Evolutionary conservation across 169 alveolate species (phyloP), one percentile per base, ranked within the genome.

Genomic region (Plasmodium inui): DNA sequence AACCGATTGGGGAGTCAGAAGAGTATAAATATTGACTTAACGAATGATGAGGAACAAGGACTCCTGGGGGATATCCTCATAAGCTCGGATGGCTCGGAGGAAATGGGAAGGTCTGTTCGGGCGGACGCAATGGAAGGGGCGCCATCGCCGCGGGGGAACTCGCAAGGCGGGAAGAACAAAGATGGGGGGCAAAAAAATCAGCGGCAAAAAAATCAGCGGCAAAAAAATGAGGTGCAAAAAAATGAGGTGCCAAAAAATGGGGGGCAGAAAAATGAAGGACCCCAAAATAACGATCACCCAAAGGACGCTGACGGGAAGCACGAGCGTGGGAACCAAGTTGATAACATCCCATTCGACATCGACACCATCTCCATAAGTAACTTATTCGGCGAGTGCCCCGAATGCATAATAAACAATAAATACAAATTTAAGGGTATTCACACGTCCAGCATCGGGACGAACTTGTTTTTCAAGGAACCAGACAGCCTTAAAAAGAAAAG

Each of bases 361-460:
- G 70, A 88, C 71, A 88, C 50, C 30, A 88, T 88, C 26, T 72
- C 93, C n/a, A 39, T 88, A 88, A 88, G 71, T 14, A 88, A 88
- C 30, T 55, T 88, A 78, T 88, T 88, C 39, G 50, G 41, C 12
- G 93, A 88, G 44, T 76, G 34, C 50, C 93, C 93, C 44, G 83
- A 88, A 78, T 88, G 93, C 44, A 37, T 88, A 32, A 55, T 88
- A 88, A 88, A 88, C 46, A 55, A 44, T n/a, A 88, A 88, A 78
- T 88, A 88, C 72, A 88, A 76, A 76, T 88, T 88, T 88, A 88
- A 78, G 71, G 93, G 93, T n/a, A 79, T 88, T 34, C 93, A 88
- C 44, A 88, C 93, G 9, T 76, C 89, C 30, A 88, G 93, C 44
- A 78, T 88, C 28, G 93, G 93, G 28, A 88, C 93, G 70, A 88